Evolutionary conservation across 139 green algal genomes (phyloP).

Genomic region (Chlorella sp.): DNA sequence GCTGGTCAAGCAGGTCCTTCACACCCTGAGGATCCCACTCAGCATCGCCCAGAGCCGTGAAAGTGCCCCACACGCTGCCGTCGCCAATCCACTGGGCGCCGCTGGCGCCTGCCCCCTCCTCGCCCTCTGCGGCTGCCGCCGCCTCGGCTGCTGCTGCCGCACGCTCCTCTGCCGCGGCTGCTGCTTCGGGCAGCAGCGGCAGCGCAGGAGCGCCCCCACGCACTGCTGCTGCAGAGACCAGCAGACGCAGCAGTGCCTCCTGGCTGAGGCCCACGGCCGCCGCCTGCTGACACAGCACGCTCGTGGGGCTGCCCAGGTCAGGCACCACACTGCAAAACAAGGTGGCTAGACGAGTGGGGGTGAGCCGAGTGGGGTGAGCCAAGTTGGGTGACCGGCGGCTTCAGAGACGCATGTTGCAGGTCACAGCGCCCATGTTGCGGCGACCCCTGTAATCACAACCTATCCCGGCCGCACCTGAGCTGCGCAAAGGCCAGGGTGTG

Average conservation of each 20-base stretch:
- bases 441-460: no score
- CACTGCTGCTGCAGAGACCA: constrained; percentile 29
- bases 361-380: not conserved
- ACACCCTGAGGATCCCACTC: no score
- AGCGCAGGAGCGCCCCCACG: constrained; percentile 16
- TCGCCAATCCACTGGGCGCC: no score
- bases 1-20: not conserved
- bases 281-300: constrained; percentile 24
- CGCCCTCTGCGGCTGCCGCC: no score
- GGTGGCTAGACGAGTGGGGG: not conserved
- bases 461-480: not conserved
- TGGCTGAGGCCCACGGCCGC: constrained; percentile 19
- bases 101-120: no score
- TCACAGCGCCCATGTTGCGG: no score
- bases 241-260: constrained; percentile 19
- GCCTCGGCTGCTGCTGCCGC: not conserved
- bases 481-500: constrained; percentile 6
- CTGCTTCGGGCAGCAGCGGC: constrained; percentile 16
- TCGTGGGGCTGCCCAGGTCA: constrained; percentile 13
- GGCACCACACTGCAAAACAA: not conserved
- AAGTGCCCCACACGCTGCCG: no score
- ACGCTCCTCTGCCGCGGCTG: not conserved
- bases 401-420: no score
- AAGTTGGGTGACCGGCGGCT: no score
- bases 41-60: no score